These are phyloP conservation scores for Termitomyces sp. DNA, from an alignment of 768 basidiomycete species.

Conservation along the genomic window DNA sequence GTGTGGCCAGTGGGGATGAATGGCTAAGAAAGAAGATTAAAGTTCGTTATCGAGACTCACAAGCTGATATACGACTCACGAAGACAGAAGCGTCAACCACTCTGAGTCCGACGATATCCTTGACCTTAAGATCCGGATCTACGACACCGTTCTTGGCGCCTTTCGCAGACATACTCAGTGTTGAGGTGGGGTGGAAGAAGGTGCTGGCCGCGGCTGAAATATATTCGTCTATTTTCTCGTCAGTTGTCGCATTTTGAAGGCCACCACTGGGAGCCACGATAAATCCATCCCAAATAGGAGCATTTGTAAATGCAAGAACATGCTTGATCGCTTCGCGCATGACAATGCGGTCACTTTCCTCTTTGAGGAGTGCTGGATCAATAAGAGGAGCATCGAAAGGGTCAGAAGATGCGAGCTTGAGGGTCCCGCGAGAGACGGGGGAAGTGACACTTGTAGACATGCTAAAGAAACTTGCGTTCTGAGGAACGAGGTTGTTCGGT, in stretches of 20 bases:
- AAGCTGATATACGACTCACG: not conserved
- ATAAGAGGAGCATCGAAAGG: slow-evolving; percentile 11
- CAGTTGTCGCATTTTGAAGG: slow-evolving; percentile 22
- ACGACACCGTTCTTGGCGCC: slow-evolving; percentile 26
- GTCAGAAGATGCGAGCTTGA: slow-evolving; percentile 6
- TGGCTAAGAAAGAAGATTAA: slow-evolving; percentile 12
- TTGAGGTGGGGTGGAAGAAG: slow-evolving; percentile 14
- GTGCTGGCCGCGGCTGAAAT: slow-evolving; percentile 23
- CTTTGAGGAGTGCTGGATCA: slow-evolving; percentile 10
- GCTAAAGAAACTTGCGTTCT: slow-evolving; percentile 16
- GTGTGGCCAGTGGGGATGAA: slow-evolving; percentile 21
- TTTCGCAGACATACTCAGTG: slow-evolving; percentile 25
- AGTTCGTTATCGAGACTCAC: too few relatives aligned
- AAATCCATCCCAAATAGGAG: slow-evolving; percentile 6
- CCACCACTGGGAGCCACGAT: slow-evolving; percentile 14
- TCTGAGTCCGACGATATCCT: slow-evolving; percentile 25
- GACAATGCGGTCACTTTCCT: not conserved
- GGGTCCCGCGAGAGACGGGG: slow-evolving; percentile 17
- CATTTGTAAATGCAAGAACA: slow-evolving; percentile 2
- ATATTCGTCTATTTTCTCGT: slow-evolving; percentile 21
- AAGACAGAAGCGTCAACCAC: slow-evolving; percentile 33
- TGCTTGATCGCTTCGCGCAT: slow-evolving; percentile 9
- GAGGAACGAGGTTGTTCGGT: slow-evolving; percentile 8
- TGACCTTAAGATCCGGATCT: slow-evolving; percentile 29
- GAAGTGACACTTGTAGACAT: slow-evolving; percentile 22